Base-by-base conservation (phyloP, 176 grass and related monocot genomes). In the Neostapfia colusana region DNA sequence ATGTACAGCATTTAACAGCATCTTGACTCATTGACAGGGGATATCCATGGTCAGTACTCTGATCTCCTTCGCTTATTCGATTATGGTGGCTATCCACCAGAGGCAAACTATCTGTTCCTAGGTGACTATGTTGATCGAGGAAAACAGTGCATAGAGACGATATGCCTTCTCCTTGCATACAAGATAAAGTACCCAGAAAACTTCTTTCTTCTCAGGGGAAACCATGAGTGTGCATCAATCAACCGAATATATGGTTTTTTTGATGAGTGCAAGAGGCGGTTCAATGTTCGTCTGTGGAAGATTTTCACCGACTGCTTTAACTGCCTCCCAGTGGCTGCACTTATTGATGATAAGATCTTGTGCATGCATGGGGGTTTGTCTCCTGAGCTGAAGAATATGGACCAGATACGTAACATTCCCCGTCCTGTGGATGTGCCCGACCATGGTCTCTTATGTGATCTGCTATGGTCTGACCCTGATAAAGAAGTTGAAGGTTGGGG, bases 291-390 rank as follows among this genome's bases (percentile, higher is more conserved):
- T 61, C 63, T 90, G 21, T 93, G 90, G 90, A 91, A 91, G 78
- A 73, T 87, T 63, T 93, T 93, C 18, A 93, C 86, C 2, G 90
- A 93, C 18, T 93, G 90, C 55, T 93, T 93, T 56, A 93, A 93
- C 80, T 89, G 90, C 61, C 83, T 93, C 14, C 90, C 90, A 6
- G 86, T 89, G 60, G 80, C 90, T 69, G 90, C 90, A 48, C 69
- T 93, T 75, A 86, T 93, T 49, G 90, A 93, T 84, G 86, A 89
- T 56, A 93, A 93, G 80, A 93, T 93, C 49, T 45, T 93, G 7
- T 93, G 90, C 87, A 93, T 93, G 90, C 90, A 93, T 25, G 90
- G 90, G 4, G 90, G 87, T 28, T 72, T 93, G 54, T 93, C 90
- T 60, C 90, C 90, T 84, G 90, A 93, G 5, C 65, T 93, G 9